Base-by-base conservation (phyloP, 2,329 filamentous ascomycete genomes). In the Colletotrichum brevisporum region DNA sequence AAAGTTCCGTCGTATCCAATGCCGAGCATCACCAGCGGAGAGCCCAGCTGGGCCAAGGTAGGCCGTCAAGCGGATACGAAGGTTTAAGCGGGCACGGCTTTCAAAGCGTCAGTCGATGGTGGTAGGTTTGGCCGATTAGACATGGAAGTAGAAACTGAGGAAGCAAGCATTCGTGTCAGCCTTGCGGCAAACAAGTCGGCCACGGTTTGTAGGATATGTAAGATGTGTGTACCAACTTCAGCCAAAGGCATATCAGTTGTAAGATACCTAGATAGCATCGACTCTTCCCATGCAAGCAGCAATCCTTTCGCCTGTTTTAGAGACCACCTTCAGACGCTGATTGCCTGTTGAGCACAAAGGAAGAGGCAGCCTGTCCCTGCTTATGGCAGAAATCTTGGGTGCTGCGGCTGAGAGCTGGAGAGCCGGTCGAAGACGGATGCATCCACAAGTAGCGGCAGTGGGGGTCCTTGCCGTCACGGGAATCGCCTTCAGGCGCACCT, bases 121-220 rank as follows among this genome's bases (percentile, higher is more conserved):
- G 10, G 21, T 24, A 24, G 21, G 31, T 36, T 36, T 36, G 31
- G 31, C 31, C 10, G 31, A 10, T 8, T 36, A 36, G 31, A 8
- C 8, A 36, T 10, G 31, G 31, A 10, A 26, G 41, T 43, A 12
- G 6, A 43, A 43, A 16, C 45, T 48, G 45, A 48, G 45, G n/a
- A 21, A 52, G 21, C 48, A 27, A 18, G 21, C 48, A 10, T 16
- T 27, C 9, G 48, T 10, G 24, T 16, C 48, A 16, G 13, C 18
- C 9, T n/a, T 5, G 45, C 26, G 27, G 21, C 16, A 31, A 52
- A 15, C 12, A 47, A 47, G 18, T 52, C 9, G 9, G n/a, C 26
- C 8, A 41, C 15, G 47, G 8, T n/a, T 52, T 60, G 57, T 60
- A 18, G 27, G 31, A 52, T 60, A 12, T 60, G 57, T 60, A 27